Conservation (phyloP, 2,329 filamentous ascomycete species). For the Tolypocladium nubicola region DNA sequence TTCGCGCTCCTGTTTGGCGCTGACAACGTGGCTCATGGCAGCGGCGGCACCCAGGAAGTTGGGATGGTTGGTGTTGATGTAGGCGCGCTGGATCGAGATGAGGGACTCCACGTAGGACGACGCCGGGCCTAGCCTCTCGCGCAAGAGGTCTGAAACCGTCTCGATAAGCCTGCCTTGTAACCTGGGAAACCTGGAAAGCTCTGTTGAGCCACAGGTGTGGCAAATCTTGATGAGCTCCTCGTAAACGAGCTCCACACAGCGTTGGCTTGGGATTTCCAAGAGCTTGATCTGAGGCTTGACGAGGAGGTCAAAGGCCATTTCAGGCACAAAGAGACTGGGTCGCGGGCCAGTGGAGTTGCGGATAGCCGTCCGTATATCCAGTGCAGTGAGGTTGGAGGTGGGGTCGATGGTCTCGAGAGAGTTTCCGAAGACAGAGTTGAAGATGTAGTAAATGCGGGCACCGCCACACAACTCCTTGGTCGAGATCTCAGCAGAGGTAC, state of each 20-base stretch:
- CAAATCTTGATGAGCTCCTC: slow-evolving; percentile 99
- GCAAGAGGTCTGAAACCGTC: slow-evolving; percentile 88
- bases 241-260: slow-evolving; percentile 95
- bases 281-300: slow-evolving; percentile 99
- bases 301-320: slow-evolving; percentile 92
- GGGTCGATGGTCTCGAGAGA: slow-evolving; percentile 94
- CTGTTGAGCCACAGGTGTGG: slow-evolving; percentile 93
- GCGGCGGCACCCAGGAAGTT: slow-evolving; percentile 96
- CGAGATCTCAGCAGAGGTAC: slow-evolving; percentile 96
- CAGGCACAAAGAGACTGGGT: slow-evolving; percentile 91
- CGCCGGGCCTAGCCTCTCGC: slow-evolving; percentile 81
- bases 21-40: slow-evolving; percentile 95
- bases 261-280: slow-evolving; percentile 85
- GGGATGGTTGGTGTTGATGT: slow-evolving; percentile 98
- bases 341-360: slow-evolving; percentile 94
- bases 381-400: slow-evolving; percentile 84
- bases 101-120: slow-evolving; percentile 91
- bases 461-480: slow-evolving; percentile 96
- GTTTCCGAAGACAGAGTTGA: slow-evolving; percentile 97
- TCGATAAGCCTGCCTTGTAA: slow-evolving; percentile 96
- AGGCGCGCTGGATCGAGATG: slow-evolving; percentile 93
- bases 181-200: slow-evolving; percentile 82
- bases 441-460: slow-evolving; percentile 96
- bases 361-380: slow-evolving; percentile 94
- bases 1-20: slow-evolving; percentile 88